Evolutionary conservation across 2,329 filamentous ascomycete genomes (phyloP), one percentile per base, ranked within the genome.

Genomic region (Thermothelomyces thermophilus): DNA sequence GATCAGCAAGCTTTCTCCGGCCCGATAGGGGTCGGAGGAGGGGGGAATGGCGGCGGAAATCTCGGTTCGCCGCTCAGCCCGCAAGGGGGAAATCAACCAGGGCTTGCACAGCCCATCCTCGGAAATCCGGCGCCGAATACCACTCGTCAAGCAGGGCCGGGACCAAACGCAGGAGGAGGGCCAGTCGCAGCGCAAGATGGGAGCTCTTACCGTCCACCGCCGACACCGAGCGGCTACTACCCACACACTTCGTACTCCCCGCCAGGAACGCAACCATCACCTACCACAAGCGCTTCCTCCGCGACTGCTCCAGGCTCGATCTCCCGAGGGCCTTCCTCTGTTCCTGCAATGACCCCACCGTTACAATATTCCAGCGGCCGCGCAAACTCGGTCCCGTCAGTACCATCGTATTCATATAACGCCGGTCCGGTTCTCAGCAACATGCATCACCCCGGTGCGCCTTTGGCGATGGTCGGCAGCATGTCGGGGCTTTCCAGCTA

Each of bases 1-100:
- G 80, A 82, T 57, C 75, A 84, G 53, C 77, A 82, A 39, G 73
- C 82, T 30, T 88, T 84, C 64, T 75, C 82, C 53, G 76, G 78
- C 57, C 70, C 79, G 16, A 74, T 82, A 11, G 51, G 46, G 14
- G 34, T 43, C 24, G 52, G 62, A 3, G 74, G 77, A 10, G 77
- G 77, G 47, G 73, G 76, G 16, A 66, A 69, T 28, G 62, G 64
- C 33, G 61, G 63, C 46, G 65, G 48, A 11, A 48, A 46, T 59
- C 39, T 57, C 64, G 58, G 63, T 66, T 48, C 60, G 61, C 39
- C 62, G 63, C 46, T 55, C 17, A 33, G 28, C 36, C 35, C 53
- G 6, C 47, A 43, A 2, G 44, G 35, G 10, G 19, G 44, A 2
- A 28, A 46, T 26, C 51, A 51, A 17, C 43, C 50, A 3, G 53